Base-by-base conservation (phyloP, 164 flowering plant species). In the Umbilicus rupestris region DNA sequence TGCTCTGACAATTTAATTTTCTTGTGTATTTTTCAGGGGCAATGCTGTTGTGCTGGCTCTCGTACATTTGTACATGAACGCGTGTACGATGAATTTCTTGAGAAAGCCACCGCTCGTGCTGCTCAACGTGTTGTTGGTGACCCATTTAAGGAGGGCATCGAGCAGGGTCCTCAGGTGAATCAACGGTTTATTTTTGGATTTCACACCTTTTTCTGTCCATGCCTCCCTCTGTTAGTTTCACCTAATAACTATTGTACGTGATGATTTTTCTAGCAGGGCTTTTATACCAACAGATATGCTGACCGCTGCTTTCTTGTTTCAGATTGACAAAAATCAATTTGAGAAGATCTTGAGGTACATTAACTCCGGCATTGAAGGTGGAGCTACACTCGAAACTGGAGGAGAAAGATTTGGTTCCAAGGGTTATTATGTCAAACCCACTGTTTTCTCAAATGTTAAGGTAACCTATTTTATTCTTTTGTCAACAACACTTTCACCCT, bases 111-210 rank as follows among this genome's bases (percentile, higher is more conserved):
- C 71, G 83, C 80, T 6, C 84, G 81, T 45, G 90, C 90, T 15
- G 0, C 39, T 39, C 76, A 77, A 44, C 86, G 88, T 41, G 39
- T 42, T 57, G 88, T 86, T 64, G 90, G 90, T 64, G 90, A 86
- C 74, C 88, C 90, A 5, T 86, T 86, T 73, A 81, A 73, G 75
- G 33, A 45, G 4, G 87, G 84, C 37, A 78, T 76, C 42, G 85
- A 84, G 58, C 90, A 86, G 78, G 90, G 90, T 44, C 90, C 90
- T 63, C 90, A 86, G 87, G 90, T 84, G 73, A 44, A 15, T 5
- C 19, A 44, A 15, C 15, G 9, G 16, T 44, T 44, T 44, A 44
- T 19, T 15, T 44, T 19, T 41, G 44, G 44, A n/a, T n/a, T 41
- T 41, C 44, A 41, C 9, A 10, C 14, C 9, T 41, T 9, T 9